Evolutionary conservation across 768 basidiomycete species (phyloP), one percentile per base, ranked within the genome.

Genomic region (Astraeus odoratus): DNA sequence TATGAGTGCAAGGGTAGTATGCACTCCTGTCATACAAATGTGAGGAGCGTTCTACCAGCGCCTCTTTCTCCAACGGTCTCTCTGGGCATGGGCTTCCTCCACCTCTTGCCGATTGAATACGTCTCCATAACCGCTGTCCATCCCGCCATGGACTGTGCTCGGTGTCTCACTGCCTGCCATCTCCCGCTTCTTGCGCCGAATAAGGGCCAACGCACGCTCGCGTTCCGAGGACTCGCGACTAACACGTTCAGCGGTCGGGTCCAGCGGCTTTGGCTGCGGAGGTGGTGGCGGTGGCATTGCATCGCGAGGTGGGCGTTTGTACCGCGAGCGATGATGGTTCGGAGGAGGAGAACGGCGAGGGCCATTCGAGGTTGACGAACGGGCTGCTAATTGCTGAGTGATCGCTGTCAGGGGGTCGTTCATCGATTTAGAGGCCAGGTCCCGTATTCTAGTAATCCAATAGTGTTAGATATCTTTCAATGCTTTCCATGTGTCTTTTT

Each of bases 381-480:
- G 71, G 0, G 73, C 64, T 8, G 78, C 70, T 5, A 88, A 73
- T 49, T 82, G 77, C 33, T 75, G 71, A 7, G 79, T 83, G 52
- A 90, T 87, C 7, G 80, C 78, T 2, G 83, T 81, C 10, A 89
- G 71, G 5, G 88, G 86, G 57, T 89, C 87, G 39, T 82, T 74
- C 15, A 65, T 66, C 1, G 72, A 73, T 57, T 89, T 86, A 7
- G 75, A 74, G 4, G 70, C 73, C 7, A 78, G 66, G 49, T 89
- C 86, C 24, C 81, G 78, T 49, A 69, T 67, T 54, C 86, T 87
- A 53, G 23, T 18, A 36, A n/a, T n/a, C n/a, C n/a, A 6, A 22
- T 25, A 16, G 10, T 5, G 30, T 31, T 31, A 31, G 12, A 31
- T 31, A 31, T 5, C 12, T 13, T 12, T 35, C 26, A 42, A 45